Evolutionary conservation across 108 stramenopile genomes (phyloP).

Genomic region (Bacterosira constricta): DNA sequence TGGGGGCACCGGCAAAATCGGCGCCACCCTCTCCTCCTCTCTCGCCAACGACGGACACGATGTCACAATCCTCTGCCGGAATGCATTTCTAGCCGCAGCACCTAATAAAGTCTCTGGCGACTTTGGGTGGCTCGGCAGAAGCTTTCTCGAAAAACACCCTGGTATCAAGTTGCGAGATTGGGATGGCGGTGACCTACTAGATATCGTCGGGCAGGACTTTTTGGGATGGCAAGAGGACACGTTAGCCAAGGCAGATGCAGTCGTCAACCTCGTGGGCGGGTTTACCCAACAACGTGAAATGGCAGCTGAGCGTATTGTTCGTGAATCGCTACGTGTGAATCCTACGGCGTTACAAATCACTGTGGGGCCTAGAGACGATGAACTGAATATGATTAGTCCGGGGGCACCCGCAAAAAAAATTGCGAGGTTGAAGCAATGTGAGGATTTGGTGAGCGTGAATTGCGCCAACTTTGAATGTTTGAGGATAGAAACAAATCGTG

Average conservation of each 20-base stretch:
- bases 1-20: slow-evolving; percentile 80
- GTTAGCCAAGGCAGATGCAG: slow-evolving; percentile 61
- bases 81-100: slow-evolving; percentile 78
- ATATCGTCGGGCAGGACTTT: slow-evolving; percentile 79
- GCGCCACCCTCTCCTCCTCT: slow-evolving; percentile 51
- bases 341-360: slow-evolving; percentile 65
- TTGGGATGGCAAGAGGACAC: slow-evolving; percentile 81
- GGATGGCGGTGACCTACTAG: slow-evolving; percentile 87
- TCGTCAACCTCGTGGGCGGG: slow-evolving; percentile 82
- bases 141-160: slow-evolving; percentile 57
- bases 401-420: slow-evolving; percentile 55
- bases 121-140: slow-evolving; percentile 79
- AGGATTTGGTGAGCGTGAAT: slow-evolving; percentile 74
- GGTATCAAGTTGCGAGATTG: slow-evolving; percentile 75
- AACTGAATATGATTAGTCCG: slow-evolving; percentile 55
- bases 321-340: slow-evolving; percentile 70
- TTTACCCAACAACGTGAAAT: slow-evolving; percentile 80
- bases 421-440: slow-evolving; percentile 65
- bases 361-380: slow-evolving; percentile 65
- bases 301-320: slow-evolving; percentile 74
- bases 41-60: slow-evolving; percentile 54
- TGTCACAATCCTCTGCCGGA: slow-evolving; percentile 80
- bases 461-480: slow-evolving; percentile 61
- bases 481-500: slow-evolving; percentile 63
- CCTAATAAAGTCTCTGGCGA: slow-evolving; percentile 72